Evolutionary conservation across 2,329 filamentous ascomycete genomes (phyloP).

Genomic region (Colletotrichum spinosum): DNA sequence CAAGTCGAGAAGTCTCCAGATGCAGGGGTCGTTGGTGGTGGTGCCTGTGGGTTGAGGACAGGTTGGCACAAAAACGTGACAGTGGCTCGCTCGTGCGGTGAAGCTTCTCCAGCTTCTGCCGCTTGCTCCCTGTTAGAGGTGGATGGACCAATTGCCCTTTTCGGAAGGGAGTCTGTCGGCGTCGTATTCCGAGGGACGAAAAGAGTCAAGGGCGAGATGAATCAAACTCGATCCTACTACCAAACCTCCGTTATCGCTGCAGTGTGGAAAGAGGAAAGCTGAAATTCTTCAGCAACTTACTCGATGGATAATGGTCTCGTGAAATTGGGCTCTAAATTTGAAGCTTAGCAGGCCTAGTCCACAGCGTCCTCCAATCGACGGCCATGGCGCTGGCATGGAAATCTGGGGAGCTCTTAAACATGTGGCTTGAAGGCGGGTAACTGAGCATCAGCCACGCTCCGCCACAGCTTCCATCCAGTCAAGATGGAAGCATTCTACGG

Average conservation of each 20-base stretch:
- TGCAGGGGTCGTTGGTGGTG: slow-evolving; percentile 30
- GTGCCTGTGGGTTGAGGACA: slow-evolving; percentile 42
- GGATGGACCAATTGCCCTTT: slow-evolving; percentile 23
- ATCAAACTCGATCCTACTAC: not conserved
- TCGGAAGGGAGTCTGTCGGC: slow-evolving; percentile 13
- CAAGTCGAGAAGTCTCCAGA: slow-evolving; percentile 29
- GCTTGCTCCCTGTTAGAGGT: not conserved
- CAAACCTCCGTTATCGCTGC: too few species aligned
- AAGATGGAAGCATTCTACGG: too few species aligned
- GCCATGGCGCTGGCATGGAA: slow-evolving; percentile 13
- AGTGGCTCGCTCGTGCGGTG: slow-evolving; percentile 8
- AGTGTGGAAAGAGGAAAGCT: not conserved
- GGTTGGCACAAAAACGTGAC: slow-evolving; percentile 41
- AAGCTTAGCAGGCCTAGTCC: slow-evolving; percentile 24
- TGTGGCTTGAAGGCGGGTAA: not conserved
- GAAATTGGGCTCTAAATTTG: slow-evolving; percentile 12
- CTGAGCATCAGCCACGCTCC: not conserved
- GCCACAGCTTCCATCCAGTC: too few species aligned
- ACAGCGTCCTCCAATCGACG: not conserved
- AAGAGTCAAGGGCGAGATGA: not conserved
- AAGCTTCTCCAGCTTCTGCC: slow-evolving; percentile 8
- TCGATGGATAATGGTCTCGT: slow-evolving; percentile 16
- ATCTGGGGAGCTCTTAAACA: not conserved
- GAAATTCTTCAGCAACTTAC: not conserved
- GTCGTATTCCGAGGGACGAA: slow-evolving; percentile 8